Conservation (phyloP, 495 filamentous ascomycete species). For the Aspergillus campestris region DNA sequence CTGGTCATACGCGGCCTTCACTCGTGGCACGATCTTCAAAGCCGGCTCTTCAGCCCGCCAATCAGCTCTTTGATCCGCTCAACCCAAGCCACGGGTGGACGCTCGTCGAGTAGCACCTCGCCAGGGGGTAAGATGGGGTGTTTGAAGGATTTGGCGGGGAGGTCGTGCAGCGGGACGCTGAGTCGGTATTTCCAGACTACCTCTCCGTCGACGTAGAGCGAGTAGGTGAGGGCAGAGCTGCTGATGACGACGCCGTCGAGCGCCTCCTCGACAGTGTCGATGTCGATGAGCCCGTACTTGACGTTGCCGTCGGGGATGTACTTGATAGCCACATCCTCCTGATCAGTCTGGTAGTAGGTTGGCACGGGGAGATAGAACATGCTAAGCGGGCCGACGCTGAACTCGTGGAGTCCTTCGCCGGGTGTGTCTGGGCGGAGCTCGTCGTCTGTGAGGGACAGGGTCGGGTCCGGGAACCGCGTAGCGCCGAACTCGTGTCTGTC, state of each 20-base stretch:
- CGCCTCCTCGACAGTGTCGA: conserved; percentile 52
- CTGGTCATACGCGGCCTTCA: no score
- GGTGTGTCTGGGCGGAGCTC: conserved; percentile 21
- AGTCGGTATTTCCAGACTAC: conserved; percentile 63
- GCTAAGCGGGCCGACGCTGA: conserved; percentile 76
- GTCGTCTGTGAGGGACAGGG: conserved; percentile 12
- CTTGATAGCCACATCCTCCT: conserved; percentile 72
- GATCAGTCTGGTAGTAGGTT: conserved; percentile 70
- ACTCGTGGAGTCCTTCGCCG: conserved; percentile 65
- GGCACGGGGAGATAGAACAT: conserved; percentile 90
- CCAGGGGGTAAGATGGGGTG: conserved; percentile 14
- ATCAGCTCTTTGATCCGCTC: conserved; percentile 12
- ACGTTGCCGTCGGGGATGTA: conserved; percentile 81
- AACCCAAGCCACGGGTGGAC: conserved; percentile 4
- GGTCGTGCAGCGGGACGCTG: conserved; percentile 23
- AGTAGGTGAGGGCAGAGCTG: conserved; percentile 59
- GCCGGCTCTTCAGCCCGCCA: not conserved
- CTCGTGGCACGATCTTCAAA: no score
- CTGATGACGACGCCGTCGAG: conserved; percentile 32
- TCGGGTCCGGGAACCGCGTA: conserved; percentile 73
- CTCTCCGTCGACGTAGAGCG: conserved; percentile 71
- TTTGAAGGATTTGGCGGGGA: not conserved
- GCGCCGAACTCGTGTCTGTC: conserved; percentile 95
- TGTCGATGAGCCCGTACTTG: conserved; percentile 86
- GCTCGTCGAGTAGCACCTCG: conserved; percentile 21